phyloP scores from a whole-genome alignment of 805 yeast genomes.

The Hanseniaspora valbyensis region DNA sequence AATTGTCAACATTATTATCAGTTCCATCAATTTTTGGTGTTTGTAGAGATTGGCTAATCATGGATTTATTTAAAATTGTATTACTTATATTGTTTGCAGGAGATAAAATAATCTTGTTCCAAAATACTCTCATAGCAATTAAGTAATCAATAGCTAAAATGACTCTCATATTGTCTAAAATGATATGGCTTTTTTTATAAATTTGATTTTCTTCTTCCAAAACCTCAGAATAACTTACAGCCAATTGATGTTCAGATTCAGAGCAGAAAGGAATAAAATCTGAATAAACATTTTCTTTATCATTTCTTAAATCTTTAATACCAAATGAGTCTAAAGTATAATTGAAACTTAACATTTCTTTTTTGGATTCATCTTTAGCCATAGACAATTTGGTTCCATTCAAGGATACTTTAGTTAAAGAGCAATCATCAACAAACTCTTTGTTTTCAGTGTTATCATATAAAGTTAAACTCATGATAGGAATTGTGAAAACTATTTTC shows the following conservation, averaged over 20 bases:
- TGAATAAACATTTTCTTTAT: constrained; percentile 56
- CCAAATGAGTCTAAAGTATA: constrained; percentile 57
- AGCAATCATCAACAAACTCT: constrained; percentile 30
- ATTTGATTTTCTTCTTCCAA: constrained; percentile 33
- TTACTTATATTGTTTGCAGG: not conserved
- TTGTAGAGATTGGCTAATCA: not conserved
- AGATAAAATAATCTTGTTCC: constrained; percentile 33
- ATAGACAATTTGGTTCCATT: constrained; percentile 42
- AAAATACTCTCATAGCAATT: constrained; percentile 57
- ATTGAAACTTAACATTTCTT: constrained; percentile 27
- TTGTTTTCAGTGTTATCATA: constrained; percentile 41
- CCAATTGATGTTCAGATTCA: constrained; percentile 59
- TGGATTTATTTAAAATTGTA: not conserved
- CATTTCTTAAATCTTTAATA: constrained; percentile 59
- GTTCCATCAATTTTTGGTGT: not conserved
- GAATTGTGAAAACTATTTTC: constrained; percentile 46
- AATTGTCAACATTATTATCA: constrained; percentile 15
- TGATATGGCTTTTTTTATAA: constrained; percentile 65
- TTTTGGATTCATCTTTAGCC: constrained; percentile 44
- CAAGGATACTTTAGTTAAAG: constrained; percentile 49
- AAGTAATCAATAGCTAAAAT: constrained; percentile 79
- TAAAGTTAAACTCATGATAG: constrained; percentile 50
- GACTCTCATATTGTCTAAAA: constrained; percentile 22
- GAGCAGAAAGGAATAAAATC: constrained; percentile 66
- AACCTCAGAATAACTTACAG: constrained; percentile 42